Conservation (phyloP, 768 basidiomycete genomes). For the Pleurotus cornucopiae region DNA sequence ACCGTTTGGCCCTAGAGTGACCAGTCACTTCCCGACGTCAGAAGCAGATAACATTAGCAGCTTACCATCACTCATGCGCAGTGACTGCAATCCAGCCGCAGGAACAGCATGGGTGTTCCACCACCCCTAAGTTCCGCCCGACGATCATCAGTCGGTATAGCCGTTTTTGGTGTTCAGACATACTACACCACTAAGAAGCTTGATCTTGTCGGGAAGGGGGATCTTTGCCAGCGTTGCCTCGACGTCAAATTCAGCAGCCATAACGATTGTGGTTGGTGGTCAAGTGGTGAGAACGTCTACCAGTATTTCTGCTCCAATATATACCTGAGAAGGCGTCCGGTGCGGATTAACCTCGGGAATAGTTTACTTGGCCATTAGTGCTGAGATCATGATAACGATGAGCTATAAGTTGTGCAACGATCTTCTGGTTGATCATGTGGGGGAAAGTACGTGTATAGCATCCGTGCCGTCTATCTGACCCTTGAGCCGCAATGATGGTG, state of each 20-base stretch:
- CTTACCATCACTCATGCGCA: slow-evolving; percentile 45
- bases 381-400: neutral
- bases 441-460: neutral
- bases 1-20: slow-evolving; percentile 40
- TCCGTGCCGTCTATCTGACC: neutral
- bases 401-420: neutral
- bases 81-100: slow-evolving; percentile 33
- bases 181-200: slow-evolving; percentile 38
- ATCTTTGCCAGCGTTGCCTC: slow-evolving; percentile 32
- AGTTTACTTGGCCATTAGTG: neutral
- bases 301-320: neutral
- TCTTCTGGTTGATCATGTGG: neutral
- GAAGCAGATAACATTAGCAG: neutral
- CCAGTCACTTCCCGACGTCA: neutral
- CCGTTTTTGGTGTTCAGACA: slow-evolving; percentile 3
- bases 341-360: neutral
- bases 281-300: neutral
- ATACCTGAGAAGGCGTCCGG: neutral
- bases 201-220: slow-evolving; percentile 36
- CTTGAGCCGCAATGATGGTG: neutral
- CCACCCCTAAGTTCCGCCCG: slow-evolving; percentile 30
- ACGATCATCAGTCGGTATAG: neutral
- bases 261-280: slow-evolving; percentile 8
- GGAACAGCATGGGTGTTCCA: slow-evolving; percentile 42
- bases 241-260: slow-evolving; percentile 28